Evolutionary conservation across 345 rosid genomes (phyloP).

Genomic region (Lepidium africanum): DNA sequence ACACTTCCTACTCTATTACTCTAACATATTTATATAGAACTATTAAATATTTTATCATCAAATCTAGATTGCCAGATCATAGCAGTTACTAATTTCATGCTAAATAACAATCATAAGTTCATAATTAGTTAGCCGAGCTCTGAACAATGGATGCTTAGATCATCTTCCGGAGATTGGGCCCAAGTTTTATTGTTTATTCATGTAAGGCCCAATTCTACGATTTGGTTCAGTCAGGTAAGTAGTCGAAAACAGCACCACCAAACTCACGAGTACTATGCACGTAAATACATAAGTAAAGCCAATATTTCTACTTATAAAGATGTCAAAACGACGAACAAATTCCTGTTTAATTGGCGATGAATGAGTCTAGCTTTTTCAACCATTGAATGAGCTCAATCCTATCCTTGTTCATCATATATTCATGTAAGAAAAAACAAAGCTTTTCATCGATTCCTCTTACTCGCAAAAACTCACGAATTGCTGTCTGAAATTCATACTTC

Average conservation of each 20-base stretch:
- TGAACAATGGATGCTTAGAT: neutral
- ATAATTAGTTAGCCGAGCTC: neutral
- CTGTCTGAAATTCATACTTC: slow-evolving; percentile 41
- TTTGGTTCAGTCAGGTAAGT: neutral
- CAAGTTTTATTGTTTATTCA: too few species aligned
- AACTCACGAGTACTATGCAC: neutral
- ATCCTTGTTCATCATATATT: slow-evolving; percentile 68
- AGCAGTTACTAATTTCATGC: neutral
- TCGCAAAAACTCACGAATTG: slow-evolving; percentile 37
- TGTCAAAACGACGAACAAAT: neutral
- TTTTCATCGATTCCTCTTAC: slow-evolving; percentile 54
- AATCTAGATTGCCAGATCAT: neutral
- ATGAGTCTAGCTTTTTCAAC: slow-evolving; percentile 45
- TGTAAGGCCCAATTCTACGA: neutral
- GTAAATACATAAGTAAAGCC: neutral
- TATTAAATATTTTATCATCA: neutral
- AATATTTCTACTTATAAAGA: neutral
- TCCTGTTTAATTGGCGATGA: slow-evolving; percentile 35
- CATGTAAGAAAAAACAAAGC: slow-evolving; percentile 61
- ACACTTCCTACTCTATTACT: slow-evolving; percentile 11
- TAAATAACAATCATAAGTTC: neutral
- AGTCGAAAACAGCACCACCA: neutral
- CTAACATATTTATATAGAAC: neutral
- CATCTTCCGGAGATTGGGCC: too few species aligned
- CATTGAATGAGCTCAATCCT: slow-evolving; percentile 60